Base-by-base conservation (phyloP, 495 filamentous ascomycete species). In the Haplographium delicatum region DNA sequence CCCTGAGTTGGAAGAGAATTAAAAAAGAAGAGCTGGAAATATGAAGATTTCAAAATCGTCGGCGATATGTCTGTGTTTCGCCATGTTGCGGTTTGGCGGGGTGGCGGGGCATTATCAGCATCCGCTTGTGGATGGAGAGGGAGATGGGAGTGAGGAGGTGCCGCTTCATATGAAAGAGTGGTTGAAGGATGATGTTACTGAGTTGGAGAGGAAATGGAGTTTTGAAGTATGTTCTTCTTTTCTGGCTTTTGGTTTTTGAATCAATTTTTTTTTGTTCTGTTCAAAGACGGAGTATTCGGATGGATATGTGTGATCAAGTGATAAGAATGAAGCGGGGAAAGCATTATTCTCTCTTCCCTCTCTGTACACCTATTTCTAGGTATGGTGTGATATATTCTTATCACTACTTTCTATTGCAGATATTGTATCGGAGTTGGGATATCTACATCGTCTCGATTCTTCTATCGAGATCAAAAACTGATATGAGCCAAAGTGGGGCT, bases 401-500 rank as follows among this genome's bases (percentile, higher is more conserved):
- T n/a, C n/a, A n/a, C n/a, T n/a, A n/a, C n/a, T n/a, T n/a, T n/a
- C n/a, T n/a, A n/a, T n/a, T n/a, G n/a, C n/a, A n/a, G n/a, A n/a
- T n/a, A n/a, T n/a, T n/a, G n/a, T n/a, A n/a, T n/a, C n/a, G n/a
- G n/a, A n/a, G n/a, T n/a, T n/a, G n/a, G n/a, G n/a, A n/a, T n/a
- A n/a, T n/a, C n/a, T n/a, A n/a, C n/a, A n/a, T n/a, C n/a, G n/a
- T n/a, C n/a, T n/a, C n/a, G n/a, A n/a, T n/a, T n/a, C n/a, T n/a
- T n/a, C n/a, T n/a, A n/a, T n/a, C n/a, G n/a, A n/a, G n/a, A n/a
- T n/a, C n/a, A n/a, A n/a, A n/a, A n/a, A 15, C 9, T 20, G 30
- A 33, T 33, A 2, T 25, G 25, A 50, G n/a, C n/a, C n/a, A n/a
- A n/a, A 89, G 84, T 89, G 80, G 79, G 77, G 73, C 5, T 95